A percentile compares a stretch with the other conserved stretches of the same genome.
Conservation (phyloP, 2,329 filamentous ascomycete genomes). For the Rhynchosporium graminicola region DNA sequence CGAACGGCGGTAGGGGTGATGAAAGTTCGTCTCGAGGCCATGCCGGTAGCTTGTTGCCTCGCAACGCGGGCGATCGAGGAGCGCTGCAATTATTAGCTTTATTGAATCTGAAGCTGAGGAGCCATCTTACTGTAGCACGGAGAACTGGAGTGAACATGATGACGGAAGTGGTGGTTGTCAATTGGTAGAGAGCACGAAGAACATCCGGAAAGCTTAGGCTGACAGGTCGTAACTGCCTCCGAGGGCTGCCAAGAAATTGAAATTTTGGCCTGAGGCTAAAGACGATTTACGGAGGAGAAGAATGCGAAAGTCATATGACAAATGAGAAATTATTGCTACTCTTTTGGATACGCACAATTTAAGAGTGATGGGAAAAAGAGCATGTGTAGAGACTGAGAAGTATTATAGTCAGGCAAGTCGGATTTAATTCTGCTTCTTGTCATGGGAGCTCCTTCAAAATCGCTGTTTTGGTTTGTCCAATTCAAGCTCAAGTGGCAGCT, state of each 20-base stretch:
- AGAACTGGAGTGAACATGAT: slow-evolving; percentile 42
- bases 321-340: no score
- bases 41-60: slow-evolving; percentile 38
- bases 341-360: no score
- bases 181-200: slow-evolving; percentile 35
- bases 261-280: not conserved
- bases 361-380: no score
- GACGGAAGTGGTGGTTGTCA: slow-evolving; percentile 36
- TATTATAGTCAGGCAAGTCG: no score
- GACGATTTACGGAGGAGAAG: not conserved
- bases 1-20: slow-evolving; percentile 41
- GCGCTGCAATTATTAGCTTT: slow-evolving; percentile 38
- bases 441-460: no score
- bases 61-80: slow-evolving; percentile 41
- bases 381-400: no score
- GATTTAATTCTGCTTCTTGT: no score
- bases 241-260: not conserved
- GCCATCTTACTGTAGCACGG: slow-evolving; percentile 40
- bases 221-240: slow-evolving; percentile 10
- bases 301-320: no score
- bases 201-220: slow-evolving; percentile 11
- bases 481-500: no score
- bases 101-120: slow-evolving; percentile 25
- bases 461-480: no score
- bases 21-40: slow-evolving; percentile 39